Conservation (phyloP, 2,329 filamentous ascomycete genomes). For the Cladosporium sp. region DNA sequence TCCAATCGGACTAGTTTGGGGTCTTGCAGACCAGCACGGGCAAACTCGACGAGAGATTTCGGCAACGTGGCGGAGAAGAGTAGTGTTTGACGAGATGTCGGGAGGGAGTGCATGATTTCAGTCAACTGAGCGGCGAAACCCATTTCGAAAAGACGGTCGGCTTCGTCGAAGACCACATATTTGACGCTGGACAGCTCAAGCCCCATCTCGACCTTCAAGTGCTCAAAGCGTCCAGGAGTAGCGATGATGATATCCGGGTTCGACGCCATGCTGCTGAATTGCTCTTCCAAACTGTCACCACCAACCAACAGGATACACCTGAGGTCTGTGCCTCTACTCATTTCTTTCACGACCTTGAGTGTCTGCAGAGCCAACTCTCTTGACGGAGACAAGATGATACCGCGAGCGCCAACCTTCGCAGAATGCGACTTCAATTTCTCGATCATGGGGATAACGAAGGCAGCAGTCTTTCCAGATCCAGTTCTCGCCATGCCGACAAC, state of each 20-base stretch:
- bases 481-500: constrained; percentile 99
- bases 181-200: constrained; percentile 83
- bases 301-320: constrained; percentile 87
- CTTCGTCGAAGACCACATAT: constrained; percentile 97
- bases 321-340: constrained; percentile 82
- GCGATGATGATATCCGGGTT: constrained; percentile 98
- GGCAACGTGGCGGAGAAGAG: constrained; percentile 94
- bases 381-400: constrained; percentile 83
- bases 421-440: constrained; percentile 86
- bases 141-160: constrained; percentile 96
- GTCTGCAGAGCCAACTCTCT: constrained; percentile 93
- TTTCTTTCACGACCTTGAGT: constrained; percentile 91
- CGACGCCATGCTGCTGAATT: constrained; percentile 84
- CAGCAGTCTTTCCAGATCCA: constrained; percentile 97
- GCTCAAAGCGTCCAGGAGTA: constrained; percentile 90
- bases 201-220: constrained; percentile 94
- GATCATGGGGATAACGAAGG: constrained; percentile 98
- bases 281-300: constrained; percentile 91
- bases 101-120: constrained; percentile 86
- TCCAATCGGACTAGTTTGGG: constrained; percentile 85
- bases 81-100: constrained; percentile 76
- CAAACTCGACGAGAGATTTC: constrained; percentile 92
- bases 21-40: constrained; percentile 85
- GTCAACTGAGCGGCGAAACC: constrained; percentile 89
- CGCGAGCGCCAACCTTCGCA: constrained; percentile 76